Evolutionary conservation across 768 basidiomycete genomes (phyloP).

Genomic region (Suillus subalutaceus): DNA sequence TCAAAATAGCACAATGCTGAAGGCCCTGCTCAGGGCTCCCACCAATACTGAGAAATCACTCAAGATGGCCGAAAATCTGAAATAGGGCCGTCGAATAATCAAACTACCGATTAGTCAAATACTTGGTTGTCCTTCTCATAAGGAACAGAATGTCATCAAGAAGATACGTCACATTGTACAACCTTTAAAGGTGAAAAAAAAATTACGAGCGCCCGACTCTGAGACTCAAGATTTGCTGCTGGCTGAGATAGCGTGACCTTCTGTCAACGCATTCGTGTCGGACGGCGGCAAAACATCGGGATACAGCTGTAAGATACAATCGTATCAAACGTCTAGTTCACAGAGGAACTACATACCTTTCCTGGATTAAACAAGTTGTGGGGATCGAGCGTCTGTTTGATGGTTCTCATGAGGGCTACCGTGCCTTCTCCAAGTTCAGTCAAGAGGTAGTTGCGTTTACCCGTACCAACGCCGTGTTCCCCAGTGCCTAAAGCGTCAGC

Average conservation of each 20-base stretch:
- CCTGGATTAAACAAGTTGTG: constrained; percentile 51
- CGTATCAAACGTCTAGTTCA: background rate
- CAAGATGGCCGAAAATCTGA: background rate
- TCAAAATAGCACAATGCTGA: background rate
- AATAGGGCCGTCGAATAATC: background rate
- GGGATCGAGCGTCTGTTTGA: constrained; percentile 51
- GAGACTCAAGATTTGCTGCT: background rate
- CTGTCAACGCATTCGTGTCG: background rate
- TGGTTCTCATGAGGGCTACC: constrained; percentile 50
- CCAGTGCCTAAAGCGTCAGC: constrained; percentile 31
- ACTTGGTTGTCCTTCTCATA: background rate
- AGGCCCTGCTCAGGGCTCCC: background rate
- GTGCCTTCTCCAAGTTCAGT: constrained; percentile 53
- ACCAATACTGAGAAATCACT: background rate
- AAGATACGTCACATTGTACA: background rate
- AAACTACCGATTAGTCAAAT: background rate
- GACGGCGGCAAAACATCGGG: constrained; percentile 11
- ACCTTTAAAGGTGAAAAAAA: background rate
- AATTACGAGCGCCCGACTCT: background rate
- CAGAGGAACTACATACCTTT: constrained; percentile 33
- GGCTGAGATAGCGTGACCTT: background rate
- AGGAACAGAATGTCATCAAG: background rate
- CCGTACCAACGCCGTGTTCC: constrained; percentile 51
- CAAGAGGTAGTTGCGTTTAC: constrained; percentile 50
- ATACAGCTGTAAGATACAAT: constrained; percentile 13